Conservation (phyloP, 768 basidiomycete genomes). For the Crassisporium funariophilum region DNA sequence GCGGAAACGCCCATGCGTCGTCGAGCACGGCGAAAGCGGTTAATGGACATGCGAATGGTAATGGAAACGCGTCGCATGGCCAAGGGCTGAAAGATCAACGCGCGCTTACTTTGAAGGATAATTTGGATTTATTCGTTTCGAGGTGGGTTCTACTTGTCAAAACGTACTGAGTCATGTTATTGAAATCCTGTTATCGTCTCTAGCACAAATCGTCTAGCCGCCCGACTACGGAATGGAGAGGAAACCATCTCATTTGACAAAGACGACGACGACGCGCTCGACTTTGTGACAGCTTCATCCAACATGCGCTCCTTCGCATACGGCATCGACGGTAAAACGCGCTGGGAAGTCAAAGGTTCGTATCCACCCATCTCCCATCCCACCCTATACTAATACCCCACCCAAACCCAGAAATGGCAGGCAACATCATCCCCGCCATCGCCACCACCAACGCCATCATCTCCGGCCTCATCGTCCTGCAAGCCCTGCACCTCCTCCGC, state of each 20-base stretch:
- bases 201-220: conserved; percentile 81
- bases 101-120: conserved; percentile 75
- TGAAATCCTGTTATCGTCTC: conserved; percentile 1
- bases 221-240: conserved; percentile 65
- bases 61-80: conserved; percentile 16
- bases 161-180: background rate
- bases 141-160: conserved; percentile 60
- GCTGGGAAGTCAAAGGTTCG: conserved; percentile 96
- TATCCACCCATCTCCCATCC: background rate
- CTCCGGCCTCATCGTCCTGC: conserved; percentile 91
- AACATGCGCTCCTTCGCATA: conserved; percentile 93
- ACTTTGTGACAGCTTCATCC: conserved; percentile 94
- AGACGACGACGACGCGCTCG: conserved; percentile 95
- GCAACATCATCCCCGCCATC: conserved; percentile 99
- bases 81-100: conserved; percentile 79
- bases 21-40: conserved; percentile 1
- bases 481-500: conserved; percentile 83
- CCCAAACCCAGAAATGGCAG: conserved; percentile 85
- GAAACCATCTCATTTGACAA: conserved; percentile 90
- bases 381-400: background rate
- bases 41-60: conserved; percentile 31
- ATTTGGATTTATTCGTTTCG: conserved; percentile 77
- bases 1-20: conserved; percentile 8
- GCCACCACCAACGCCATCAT: conserved; percentile 99
- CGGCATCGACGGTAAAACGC: conserved; percentile 83